These are phyloP conservation scores for Ogataea saltuana DNA, from an alignment of 805 yeast genomes.

Conservation along the genomic window DNA sequence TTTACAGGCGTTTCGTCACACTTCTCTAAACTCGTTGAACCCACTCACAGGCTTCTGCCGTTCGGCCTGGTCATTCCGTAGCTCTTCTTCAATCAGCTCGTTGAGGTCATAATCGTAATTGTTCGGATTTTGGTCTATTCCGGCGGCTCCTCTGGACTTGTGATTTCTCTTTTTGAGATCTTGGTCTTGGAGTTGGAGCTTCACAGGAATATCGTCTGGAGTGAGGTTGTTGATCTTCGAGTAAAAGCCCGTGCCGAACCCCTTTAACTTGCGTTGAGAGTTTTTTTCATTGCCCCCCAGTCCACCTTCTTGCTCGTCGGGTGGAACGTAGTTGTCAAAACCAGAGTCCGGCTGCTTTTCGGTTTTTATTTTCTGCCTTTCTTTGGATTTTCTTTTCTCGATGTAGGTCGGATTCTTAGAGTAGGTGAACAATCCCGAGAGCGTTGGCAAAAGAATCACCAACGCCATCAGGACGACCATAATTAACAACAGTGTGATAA, in stretches of 20 bases:
- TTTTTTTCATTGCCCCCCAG: slow-evolving; percentile 1
- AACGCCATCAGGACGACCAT: slow-evolving; percentile 25
- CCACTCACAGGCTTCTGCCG: slow-evolving; percentile 1
- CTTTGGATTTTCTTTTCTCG: slow-evolving; percentile 15
- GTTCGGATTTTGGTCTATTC: slow-evolving; percentile 39
- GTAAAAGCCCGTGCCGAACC: slow-evolving; percentile 27
- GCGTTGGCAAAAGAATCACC: slow-evolving; percentile 28
- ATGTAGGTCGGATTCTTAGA: slow-evolving; percentile 29
- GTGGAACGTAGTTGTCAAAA: slow-evolving; percentile 31
- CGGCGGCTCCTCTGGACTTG: slow-evolving; percentile 4
- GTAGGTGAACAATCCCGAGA: slow-evolving; percentile 33
- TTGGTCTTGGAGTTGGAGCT: slow-evolving; percentile 26
- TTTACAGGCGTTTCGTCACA: not conserved
- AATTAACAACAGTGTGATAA: slow-evolving; percentile 19
- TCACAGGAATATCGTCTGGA: slow-evolving; percentile 33
- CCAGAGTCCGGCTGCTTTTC: not conserved
- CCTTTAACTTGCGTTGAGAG: slow-evolving; percentile 11
- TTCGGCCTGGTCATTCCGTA: slow-evolving; percentile 26
- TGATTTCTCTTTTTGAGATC: slow-evolving; percentile 22
- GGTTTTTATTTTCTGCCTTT: slow-evolving; percentile 8
- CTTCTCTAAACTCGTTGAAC: slow-evolving; percentile 11
- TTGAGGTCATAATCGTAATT: slow-evolving; percentile 49
- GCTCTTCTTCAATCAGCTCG: slow-evolving; percentile 43
- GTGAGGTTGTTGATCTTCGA: slow-evolving; percentile 28
- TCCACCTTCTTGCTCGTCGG: slow-evolving; percentile 30